Base-by-base conservation (phyloP, 768 basidiomycete genomes). In the Kwoniella newhampshirensis region DNA sequence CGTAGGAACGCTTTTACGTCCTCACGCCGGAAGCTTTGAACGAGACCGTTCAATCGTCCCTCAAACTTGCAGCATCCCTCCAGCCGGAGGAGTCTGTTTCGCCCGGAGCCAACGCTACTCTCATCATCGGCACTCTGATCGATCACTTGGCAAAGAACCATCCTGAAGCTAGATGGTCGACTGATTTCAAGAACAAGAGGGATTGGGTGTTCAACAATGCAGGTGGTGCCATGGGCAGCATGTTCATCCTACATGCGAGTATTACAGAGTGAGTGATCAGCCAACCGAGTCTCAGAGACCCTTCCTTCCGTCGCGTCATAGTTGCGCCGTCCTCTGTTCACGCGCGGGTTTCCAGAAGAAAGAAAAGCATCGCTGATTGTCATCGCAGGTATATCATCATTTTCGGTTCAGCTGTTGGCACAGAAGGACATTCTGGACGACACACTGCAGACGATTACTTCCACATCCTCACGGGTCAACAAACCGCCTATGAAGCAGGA, bases 401-500 rank as follows among this genome's bases (percentile, higher is more conserved):
- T 66, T 96, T 96, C 63, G 93, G 96, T 3, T 94, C 93, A 0
- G 91, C 96, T 0, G 81, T 97, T 9, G 96, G 96, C 9, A 98
- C 94, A 1, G 96, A 99, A 78, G 96, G 96, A 1, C 96, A 98
- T 73, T 83, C 86, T 13, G 96, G 96, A 7, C 66, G 94, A 53
- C 94, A 97, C 75, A 89, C 90, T 1, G 92, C 93, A 1, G 96
- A 99, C 73, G 96, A 99, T 75, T 98, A 97, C 77, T 99, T 98
- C 81, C 85, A 96, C 72, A 97, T 99, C 70, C 80, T 99, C 28
- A 79, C 84, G 47, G 96, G 94, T 0, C 91, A 94, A 77, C 90
- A 99, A 76, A 94, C 91, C 86, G 94, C 93, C 0, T 96, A 91
- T 76, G 73, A 52, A 23, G 86, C 94, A 0, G 93, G 92, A 26